phyloP scores from a whole-genome alignment of 345 rosid species.

The Schrenkiella parvula region DNA sequence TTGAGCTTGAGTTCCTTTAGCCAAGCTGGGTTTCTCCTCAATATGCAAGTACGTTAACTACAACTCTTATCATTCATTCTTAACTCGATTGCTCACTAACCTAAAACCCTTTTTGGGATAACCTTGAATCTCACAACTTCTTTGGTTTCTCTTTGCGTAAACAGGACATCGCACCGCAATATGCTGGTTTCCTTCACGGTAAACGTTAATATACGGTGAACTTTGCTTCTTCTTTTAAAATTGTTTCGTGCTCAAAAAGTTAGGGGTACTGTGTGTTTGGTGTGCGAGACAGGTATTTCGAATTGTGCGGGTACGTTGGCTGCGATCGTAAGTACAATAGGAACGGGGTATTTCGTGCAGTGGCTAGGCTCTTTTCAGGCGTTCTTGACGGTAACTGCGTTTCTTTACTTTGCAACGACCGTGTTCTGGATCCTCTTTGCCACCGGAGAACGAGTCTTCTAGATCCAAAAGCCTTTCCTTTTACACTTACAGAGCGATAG shows the following conservation, averaged over 20 bases:
- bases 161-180: conserved; percentile 94
- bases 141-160: neutral
- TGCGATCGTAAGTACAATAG: conserved; percentile 90
- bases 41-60: conserved; percentile 68
- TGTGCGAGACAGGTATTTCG: conserved; percentile 52
- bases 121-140: conserved; percentile 11
- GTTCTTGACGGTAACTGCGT: conserved; percentile 72
- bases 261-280: neutral
- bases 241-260: neutral
- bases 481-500: neutral
- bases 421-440: conserved; percentile 70
- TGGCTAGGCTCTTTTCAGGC: conserved; percentile 94
- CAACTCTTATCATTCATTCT: neutral
- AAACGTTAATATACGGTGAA: conserved; percentile 8
- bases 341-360: conserved; percentile 87
- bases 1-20: conserved; percentile 93
- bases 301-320: conserved; percentile 92
- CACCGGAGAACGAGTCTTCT: conserved; percentile 85
- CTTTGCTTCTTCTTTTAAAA: neutral
- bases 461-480: neutral
- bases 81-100: conserved; percentile 2
- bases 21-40: conserved; percentile 97
- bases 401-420: conserved; percentile 64
- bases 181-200: conserved; percentile 90
- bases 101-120: neutral